Conservation (phyloP, 1,284 basidiomycete genomes). For the Malassezia brasiliensis region DNA sequence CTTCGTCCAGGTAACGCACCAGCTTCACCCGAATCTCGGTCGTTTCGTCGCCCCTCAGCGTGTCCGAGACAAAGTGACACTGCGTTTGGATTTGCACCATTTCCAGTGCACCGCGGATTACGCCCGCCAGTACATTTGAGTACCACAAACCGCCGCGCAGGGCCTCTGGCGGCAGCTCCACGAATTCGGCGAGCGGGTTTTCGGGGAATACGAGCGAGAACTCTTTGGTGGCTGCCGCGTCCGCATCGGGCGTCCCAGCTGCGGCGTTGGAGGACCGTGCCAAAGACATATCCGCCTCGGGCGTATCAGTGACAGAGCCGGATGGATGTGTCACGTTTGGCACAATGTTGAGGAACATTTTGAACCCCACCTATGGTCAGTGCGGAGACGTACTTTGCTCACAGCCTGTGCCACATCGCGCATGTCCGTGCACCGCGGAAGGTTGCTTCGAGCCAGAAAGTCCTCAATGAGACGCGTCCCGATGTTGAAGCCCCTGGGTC, state of each 20-base stretch:
- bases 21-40: conserved; percentile 88
- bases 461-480: conserved; percentile 94
- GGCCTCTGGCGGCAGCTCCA: conserved; percentile 87
- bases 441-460: conserved; percentile 73
- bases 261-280: not conserved
- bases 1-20: conserved; percentile 86
- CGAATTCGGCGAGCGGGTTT: conserved; percentile 93
- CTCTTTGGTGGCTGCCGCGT: conserved; percentile 37
- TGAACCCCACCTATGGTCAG: conserved; percentile 61
- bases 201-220: conserved; percentile 85
- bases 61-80: conserved; percentile 77
- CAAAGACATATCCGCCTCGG: conserved; percentile 35
- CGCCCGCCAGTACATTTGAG: conserved; percentile 88
- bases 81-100: conserved; percentile 99
- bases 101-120: conserved; percentile 81
- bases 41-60: conserved; percentile 79
- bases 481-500: conserved; percentile 88
- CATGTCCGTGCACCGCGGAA: conserved; percentile 69
- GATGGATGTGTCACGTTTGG: conserved; percentile 64
- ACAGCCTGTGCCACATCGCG: conserved; percentile 62
- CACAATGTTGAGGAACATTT: conserved; percentile 88
- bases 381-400: conserved; percentile 49
- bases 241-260: conserved; percentile 1
- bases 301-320: conserved; percentile 25
- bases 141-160: conserved; percentile 69